Evolutionary conservation across 495 filamentous ascomycete genomes (phyloP).

Genomic region (Hyaloscypha hepaticicola): DNA sequence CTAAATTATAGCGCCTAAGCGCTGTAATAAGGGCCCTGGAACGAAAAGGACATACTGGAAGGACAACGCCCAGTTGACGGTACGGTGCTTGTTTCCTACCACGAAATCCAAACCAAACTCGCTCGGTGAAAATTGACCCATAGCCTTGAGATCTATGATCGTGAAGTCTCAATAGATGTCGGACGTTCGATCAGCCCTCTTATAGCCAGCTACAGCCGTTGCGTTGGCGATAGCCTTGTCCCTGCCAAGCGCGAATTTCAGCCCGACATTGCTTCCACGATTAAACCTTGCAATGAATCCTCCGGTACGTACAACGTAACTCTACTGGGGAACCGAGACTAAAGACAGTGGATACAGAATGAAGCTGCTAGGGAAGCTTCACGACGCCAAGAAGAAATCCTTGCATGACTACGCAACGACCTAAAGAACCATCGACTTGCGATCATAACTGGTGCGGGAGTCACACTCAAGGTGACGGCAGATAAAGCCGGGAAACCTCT

Average conservation of each 20-base stretch:
- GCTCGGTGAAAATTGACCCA: background rate
- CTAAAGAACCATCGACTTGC: no score
- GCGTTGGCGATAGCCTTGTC: constrained; percentile 7
- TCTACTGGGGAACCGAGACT: constrained; percentile 15
- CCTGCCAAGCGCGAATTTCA: constrained; percentile 8
- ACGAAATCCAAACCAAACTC: background rate
- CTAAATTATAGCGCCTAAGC: no score
- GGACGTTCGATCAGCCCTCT: background rate
- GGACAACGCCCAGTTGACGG: no score
- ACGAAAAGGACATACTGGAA: no score
- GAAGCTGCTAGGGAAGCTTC: constrained; percentile 16
- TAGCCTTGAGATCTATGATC: constrained; percentile 5
- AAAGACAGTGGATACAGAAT: constrained; percentile 17
- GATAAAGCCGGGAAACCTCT: no score
- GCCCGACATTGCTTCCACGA: constrained; percentile 12
- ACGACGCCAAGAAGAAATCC: constrained; percentile 13
- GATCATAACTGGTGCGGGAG: no score
- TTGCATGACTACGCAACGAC: background rate
- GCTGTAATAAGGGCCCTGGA: no score
- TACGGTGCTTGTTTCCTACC: no score
- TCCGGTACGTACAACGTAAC: constrained; percentile 13
- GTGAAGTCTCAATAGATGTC: background rate
- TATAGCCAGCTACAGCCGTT: background rate
- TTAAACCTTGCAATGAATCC: constrained; percentile 18
- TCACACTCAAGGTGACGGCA: no score